Evolutionary conservation across 75 land plant genomes (phyloP), one percentile per base, ranked within the genome.

Genomic region (Azolla pinnata): DNA sequence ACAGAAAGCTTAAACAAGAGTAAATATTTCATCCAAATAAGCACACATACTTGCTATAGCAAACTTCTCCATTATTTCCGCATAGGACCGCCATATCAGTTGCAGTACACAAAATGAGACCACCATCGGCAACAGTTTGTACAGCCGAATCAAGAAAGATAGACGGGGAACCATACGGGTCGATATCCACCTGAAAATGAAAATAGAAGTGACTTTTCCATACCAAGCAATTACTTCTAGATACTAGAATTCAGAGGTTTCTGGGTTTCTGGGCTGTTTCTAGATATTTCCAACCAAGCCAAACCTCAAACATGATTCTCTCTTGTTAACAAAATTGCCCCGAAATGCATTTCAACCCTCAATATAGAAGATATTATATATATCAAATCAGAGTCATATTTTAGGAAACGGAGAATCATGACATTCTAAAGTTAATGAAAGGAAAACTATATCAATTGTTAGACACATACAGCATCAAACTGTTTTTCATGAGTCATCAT

Each of bases 51-150:
- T 95, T 95, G 59, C 88, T 81, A 67, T 90, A 95, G 85, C 97
- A 95, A 40, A 82, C 99, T 73, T 95, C 99, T 16, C 88, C 99
- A 80, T 90, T 90, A 52, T 83, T 81, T 33, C 99, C 99, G 80
- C 99, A 95, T 0, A 95, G 71, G 16, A 95, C 96, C 33, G 99
- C 99, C 97, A 95, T 86, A 67, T 95, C 99, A 57, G 99, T 95
- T 45, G 97, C 99, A 27, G 99, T 95, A 62, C 99, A 95, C 84
- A 90, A 79, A 29, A 95, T 69, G 50, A 95, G 73, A 23, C 99
- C 99, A 12, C 99, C 99, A 67, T 95, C 99, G 27, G 69, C 79
- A 63, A 95, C 78, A 44, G 91, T 72, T 58, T 95, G 99, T 55
- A 95, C 86, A 12, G 99, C 99, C 30, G 97, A 89, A 70, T 95